Base-by-base conservation (phyloP, 208 protist genomes). In the Naegleria gruberi region DNA sequence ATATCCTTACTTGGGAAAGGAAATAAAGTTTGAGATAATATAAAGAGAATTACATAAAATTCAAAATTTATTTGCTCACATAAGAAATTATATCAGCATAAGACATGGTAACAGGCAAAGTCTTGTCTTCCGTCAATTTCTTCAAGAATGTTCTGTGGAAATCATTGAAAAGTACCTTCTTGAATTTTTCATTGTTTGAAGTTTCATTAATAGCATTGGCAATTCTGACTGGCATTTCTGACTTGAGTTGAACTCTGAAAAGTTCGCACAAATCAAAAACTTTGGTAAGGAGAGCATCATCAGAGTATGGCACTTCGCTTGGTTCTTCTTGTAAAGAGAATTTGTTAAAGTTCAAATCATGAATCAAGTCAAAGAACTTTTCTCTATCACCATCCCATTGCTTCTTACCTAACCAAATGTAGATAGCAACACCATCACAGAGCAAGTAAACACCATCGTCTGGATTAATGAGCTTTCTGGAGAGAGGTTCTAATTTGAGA, bases 81-180 rank as follows among this genome's bases (percentile, higher is more conserved):
- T 87, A 41, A 55, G 26, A 12, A 41, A 87, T 5, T 4, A 87
- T 37, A 8, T 87, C 83, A 41, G 1, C 4, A 37, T 87, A 87
- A 34, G n/a, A 42, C 41, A 87, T 37, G 8, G 83, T 87, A 5
- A 34, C 34, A n/a, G 34, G 43, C 7, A 87, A 6, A 4, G 83
- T 87, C 43, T 87, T 87, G 37, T 87, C 83, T 40, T 87, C 83
- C 4, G 42, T 26, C 42, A 87, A 51, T 23, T 87, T 87, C n/a
- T 41, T 87, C 43, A 87, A 37, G 17, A 87, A 87, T 26, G 44
- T 41, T 87, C 83, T 46, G 12, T 55, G 41, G 43, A 37, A 87
- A 77, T 77, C 65, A 77, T 19, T 77, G 30, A 77, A 37, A 77
- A 77, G 17, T 77, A 77, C 65, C 30, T 77, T 77, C 65, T 77